phyloP scores from a whole-genome alignment of 306 rosid species.

The Sicyos edulis region DNA sequence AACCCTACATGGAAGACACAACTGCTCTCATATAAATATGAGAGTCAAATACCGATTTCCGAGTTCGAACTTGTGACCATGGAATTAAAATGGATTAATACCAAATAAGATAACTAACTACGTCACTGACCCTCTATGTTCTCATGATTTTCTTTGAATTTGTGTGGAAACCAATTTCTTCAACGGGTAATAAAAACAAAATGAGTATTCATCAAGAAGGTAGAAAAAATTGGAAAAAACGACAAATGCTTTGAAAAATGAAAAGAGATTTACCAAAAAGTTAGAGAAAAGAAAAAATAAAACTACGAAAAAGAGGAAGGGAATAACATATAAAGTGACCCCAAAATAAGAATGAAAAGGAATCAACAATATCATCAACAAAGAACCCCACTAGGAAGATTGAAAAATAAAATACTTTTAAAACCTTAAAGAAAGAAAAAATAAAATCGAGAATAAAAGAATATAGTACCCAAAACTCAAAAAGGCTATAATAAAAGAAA shows the following conservation, averaged over 20 bases:
- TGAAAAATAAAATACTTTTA: too few relatives aligned
- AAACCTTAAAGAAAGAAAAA: too few relatives aligned
- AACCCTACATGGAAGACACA: too few relatives aligned
- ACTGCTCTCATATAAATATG: too few relatives aligned
- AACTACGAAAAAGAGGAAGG: neutral
- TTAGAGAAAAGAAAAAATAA: neutral
- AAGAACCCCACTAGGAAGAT: neutral
- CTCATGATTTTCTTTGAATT: neutral
- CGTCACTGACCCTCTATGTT: too few relatives aligned
- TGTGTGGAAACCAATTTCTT: neutral
- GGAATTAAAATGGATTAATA: too few relatives aligned
- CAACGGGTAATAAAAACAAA: neutral
- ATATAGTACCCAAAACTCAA: neutral
- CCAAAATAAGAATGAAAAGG: neutral
- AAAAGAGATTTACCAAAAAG: neutral
- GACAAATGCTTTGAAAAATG: neutral
- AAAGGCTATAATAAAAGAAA: constrained; percentile 1
- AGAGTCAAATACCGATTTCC: too few relatives aligned
- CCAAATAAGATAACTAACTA: too few relatives aligned
- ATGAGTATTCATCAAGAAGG: neutral
- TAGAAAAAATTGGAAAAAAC: neutral
- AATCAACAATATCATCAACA: neutral
- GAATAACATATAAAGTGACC: constrained; percentile 8
- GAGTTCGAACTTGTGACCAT: too few relatives aligned
- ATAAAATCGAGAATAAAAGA: neutral